These are phyloP conservation scores for Russula brevipes DNA, from an alignment of 768 basidiomycete species.

Conservation along the genomic window DNA sequence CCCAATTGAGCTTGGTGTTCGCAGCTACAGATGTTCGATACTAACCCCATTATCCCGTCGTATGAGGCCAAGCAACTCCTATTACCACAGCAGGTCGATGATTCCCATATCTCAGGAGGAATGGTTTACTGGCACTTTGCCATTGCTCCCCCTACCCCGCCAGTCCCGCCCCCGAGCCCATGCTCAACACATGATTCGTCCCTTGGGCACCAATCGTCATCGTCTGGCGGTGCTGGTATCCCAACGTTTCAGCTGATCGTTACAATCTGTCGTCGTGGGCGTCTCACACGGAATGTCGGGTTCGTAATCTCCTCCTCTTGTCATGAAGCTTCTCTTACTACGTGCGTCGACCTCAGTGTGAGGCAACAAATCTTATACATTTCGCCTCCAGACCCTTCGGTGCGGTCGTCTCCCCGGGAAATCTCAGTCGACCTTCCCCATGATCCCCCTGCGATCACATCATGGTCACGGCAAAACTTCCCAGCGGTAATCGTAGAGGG, in stretches of 20 bases:
- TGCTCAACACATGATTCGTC: background rate
- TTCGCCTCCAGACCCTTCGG: background rate
- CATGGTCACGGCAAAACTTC: slow-evolving; percentile 8
- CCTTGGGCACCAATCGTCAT: background rate
- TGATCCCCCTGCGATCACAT: background rate
- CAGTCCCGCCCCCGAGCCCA: background rate
- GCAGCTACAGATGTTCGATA: slow-evolving; percentile 11
- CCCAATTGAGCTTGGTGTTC: background rate
- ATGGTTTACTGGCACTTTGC: slow-evolving; percentile 13
- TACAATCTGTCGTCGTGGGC: slow-evolving; percentile 10
- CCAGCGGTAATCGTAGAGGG: slow-evolving; percentile 11
- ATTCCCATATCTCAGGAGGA: background rate
- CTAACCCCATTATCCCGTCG: background rate
- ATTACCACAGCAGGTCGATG: slow-evolving; percentile 1
- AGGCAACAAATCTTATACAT: background rate
- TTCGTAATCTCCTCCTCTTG: slow-evolving; percentile 7
- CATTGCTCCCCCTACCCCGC: background rate
- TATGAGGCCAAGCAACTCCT: slow-evolving; percentile 2
- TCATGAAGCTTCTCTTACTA: background rate
- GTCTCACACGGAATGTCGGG: slow-evolving; percentile 6
- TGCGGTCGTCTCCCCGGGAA: background rate
- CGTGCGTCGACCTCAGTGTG: background rate
- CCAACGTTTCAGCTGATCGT: slow-evolving; percentile 10
- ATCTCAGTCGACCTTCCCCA: background rate
- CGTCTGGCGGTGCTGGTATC: too few species aligned